Conservation (phyloP, 129 eudicot genomes). For the Chrysanthemum makinoi region DNA sequence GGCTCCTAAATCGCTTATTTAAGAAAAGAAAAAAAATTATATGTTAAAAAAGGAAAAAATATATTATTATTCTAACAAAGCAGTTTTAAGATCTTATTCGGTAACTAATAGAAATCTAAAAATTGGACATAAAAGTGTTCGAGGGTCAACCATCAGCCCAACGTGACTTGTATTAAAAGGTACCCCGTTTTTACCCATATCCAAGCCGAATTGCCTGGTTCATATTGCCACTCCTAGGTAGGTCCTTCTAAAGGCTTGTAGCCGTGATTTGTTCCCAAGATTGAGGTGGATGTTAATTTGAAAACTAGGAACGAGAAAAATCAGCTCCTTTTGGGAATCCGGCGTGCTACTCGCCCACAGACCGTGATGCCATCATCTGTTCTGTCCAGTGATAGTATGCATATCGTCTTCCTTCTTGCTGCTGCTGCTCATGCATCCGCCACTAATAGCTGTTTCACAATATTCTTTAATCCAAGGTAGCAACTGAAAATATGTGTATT, state of each 20-base stretch:
- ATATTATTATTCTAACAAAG: too few species aligned
- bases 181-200: too few species aligned
- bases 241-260: not conserved
- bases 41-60: too few species aligned
- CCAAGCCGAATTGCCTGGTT: not conserved
- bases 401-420: conserved; percentile 95
- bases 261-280: too few species aligned
- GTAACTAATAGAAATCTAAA: too few species aligned
- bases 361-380: conserved; percentile 99
- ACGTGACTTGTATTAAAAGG: too few species aligned
- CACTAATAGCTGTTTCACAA: conserved; percentile 89
- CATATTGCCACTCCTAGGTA: not conserved
- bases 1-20: too few species aligned
- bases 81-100: too few species aligned
- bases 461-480: conserved; percentile 91
- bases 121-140: too few species aligned
- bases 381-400: conserved; percentile 99
- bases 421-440: conserved; percentile 99
- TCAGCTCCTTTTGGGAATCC: conserved; percentile 90
- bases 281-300: not conserved
- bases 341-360: conserved; percentile 91
- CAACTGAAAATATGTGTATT: not conserved
- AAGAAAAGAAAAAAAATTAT: too few species aligned
- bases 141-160: too few species aligned
- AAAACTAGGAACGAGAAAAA: conserved; percentile 85